Evolutionary conservation across 2,329 filamentous ascomycete species (phyloP).

Genomic region (Leptographium procerum): DNA sequence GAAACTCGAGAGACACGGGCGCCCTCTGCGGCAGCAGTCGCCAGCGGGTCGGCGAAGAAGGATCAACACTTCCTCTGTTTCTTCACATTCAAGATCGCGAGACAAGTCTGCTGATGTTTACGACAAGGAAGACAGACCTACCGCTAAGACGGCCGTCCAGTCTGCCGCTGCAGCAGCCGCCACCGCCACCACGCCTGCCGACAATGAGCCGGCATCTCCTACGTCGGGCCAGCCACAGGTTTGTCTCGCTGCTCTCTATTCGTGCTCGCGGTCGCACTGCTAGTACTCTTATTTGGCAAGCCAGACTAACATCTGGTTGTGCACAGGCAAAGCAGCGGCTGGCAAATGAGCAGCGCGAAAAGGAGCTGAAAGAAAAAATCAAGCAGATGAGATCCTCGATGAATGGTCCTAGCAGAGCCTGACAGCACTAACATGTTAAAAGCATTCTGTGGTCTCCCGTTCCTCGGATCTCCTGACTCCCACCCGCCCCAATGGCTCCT

Average conservation of each 20-base stretch:
- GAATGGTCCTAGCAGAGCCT: conserved; percentile 26
- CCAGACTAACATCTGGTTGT: background rate
- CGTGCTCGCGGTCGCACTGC: no score
- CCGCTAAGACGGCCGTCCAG: conserved; percentile 10
- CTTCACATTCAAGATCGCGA: conserved; percentile 36
- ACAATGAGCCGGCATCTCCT: background rate
- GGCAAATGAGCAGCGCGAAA: conserved; percentile 36
- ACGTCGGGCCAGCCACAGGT: conserved; percentile 18
- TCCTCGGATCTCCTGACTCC: background rate
- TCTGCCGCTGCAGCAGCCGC: background rate
- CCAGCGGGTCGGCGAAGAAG: conserved; percentile 22
- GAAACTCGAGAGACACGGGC: background rate
- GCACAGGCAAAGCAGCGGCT: conserved; percentile 24
- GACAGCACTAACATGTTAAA: conserved; percentile 34
- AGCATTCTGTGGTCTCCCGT: conserved; percentile 15
- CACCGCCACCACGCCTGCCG: background rate
- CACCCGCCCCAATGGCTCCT: background rate
- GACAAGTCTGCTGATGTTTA: conserved; percentile 47
- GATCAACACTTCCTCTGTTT: conserved; percentile 39
- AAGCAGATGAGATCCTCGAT: conserved; percentile 44
- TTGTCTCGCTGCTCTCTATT: conserved; percentile 10
- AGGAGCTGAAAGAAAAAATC: conserved; percentile 40
- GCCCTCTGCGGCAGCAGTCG: conserved; percentile 1
- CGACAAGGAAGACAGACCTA: conserved; percentile 32
- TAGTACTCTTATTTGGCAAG: background rate